Evolutionary conservation across 2,329 filamentous ascomycete species (phyloP).

Genomic region (Amylocarpus encephaloides): DNA sequence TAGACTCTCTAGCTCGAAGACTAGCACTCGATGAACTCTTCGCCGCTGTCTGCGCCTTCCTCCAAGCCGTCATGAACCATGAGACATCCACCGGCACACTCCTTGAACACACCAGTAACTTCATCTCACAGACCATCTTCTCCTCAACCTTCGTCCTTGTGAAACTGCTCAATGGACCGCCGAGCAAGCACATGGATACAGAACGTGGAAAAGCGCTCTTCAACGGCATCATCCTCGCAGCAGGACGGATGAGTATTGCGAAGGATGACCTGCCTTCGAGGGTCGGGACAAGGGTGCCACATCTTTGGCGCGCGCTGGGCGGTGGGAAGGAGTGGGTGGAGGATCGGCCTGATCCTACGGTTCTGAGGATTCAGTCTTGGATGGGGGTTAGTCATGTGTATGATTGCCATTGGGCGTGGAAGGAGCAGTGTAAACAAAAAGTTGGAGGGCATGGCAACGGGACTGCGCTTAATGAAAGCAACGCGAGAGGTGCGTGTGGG

Average conservation of each 20-base stretch:
- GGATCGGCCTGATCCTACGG: conserved; percentile 40
- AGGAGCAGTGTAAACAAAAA: conserved; percentile 33
- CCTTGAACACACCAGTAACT: conserved; percentile 46
- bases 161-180: conserved; percentile 61
- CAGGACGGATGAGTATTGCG: conserved; percentile 54
- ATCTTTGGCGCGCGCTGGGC: conserved; percentile 46
- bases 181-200: conserved; percentile 49
- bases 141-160: conserved; percentile 58
- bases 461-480: no score
- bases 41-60: conserved; percentile 29
- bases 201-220: conserved; percentile 51
- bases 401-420: conserved; percentile 63
- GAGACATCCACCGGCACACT: conserved; percentile 29
- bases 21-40: conserved; percentile 40
- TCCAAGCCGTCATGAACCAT: conserved; percentile 15
- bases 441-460: background rate
- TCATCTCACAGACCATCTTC: conserved; percentile 62
- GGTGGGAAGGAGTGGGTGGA: conserved; percentile 9
- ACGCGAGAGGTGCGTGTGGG: no score
- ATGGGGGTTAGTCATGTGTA: conserved; percentile 64
- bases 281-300: conserved; percentile 58
- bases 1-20: conserved; percentile 35
- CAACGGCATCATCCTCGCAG: conserved; percentile 49
- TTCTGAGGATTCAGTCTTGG: conserved; percentile 58
- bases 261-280: conserved; percentile 59